Evolutionary conservation across 1,284 basidiomycete genomes (phyloP).

Genomic region (Taiwanofungus camphoratus): DNA sequence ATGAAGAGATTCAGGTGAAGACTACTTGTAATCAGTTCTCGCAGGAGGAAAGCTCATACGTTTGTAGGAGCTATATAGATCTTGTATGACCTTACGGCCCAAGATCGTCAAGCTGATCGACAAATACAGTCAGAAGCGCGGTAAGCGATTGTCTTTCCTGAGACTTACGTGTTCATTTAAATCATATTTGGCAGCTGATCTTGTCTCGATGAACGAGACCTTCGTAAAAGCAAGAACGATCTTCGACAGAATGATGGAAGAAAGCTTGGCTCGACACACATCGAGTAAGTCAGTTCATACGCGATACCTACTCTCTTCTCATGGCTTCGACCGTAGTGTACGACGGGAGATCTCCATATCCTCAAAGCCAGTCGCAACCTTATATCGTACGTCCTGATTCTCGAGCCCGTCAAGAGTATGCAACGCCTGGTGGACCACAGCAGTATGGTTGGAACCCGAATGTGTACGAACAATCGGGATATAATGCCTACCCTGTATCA

Average conservation of each 20-base stretch:
- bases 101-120: slow-evolving; percentile 97
- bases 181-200: slow-evolving; percentile 51
- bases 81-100: slow-evolving; percentile 83
- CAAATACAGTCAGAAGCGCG: slow-evolving; percentile 94
- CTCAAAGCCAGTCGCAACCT: slow-evolving; percentile 19
- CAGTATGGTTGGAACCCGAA: slow-evolving; percentile 36
- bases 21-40: not conserved
- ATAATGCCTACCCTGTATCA: slow-evolving; percentile 33
- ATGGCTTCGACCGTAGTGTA: slow-evolving; percentile 19
- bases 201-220: slow-evolving; percentile 86
- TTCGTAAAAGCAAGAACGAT: slow-evolving; percentile 80
- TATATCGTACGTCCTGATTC: slow-evolving; percentile 26
- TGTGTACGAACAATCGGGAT: slow-evolving; percentile 44
- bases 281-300: slow-evolving; percentile 36
- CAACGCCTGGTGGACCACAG: slow-evolving; percentile 27
- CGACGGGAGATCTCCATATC: slow-evolving; percentile 25
- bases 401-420: slow-evolving; percentile 19
- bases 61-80: slow-evolving; percentile 83
- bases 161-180: not conserved
- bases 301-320: slow-evolving; percentile 7
- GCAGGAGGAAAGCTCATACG: not conserved
- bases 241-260: slow-evolving; percentile 90
- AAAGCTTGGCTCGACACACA: slow-evolving; percentile 74
- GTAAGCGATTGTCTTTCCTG: slow-evolving; percentile 35
- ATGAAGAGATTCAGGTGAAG: slow-evolving; percentile 86